These are phyloP conservation scores for Candida pseudoglaebosa DNA, from an alignment of 805 yeast species.

Conservation along the genomic window DNA sequence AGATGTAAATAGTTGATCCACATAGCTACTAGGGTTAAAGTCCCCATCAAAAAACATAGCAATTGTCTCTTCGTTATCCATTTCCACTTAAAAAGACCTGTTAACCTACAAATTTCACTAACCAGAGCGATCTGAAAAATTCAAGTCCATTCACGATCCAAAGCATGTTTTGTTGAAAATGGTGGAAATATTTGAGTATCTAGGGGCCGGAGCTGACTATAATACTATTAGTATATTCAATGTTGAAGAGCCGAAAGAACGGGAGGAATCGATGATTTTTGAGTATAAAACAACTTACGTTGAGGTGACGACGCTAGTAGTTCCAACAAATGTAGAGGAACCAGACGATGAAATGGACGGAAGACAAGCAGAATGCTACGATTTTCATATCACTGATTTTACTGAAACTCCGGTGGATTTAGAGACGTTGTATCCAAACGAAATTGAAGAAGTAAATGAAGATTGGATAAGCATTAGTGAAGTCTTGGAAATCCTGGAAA, in stretches of 20 bases:
- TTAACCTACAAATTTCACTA: no score
- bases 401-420: neutral
- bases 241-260: neutral
- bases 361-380: neutral
- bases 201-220: neutral
- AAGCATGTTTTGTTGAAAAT: neutral
- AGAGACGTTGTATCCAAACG: neutral
- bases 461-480: neutral
- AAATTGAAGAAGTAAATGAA: neutral
- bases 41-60: conserved; percentile 67
- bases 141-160: neutral
- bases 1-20: conserved; percentile 53
- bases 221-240: neutral
- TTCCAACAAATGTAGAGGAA: neutral
- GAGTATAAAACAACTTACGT: conserved; percentile 1
- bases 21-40: conserved; percentile 60
- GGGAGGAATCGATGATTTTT: neutral
- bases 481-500: no score
- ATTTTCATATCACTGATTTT: neutral
- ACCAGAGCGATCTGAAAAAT: no score
- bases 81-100: no score
- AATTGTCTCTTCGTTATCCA: conserved; percentile 37
- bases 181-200: neutral
- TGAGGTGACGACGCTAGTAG: neutral
- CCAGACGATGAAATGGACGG: neutral